Evolutionary conservation across 1,139 yeast species (phyloP), one percentile per base, ranked within the genome.

Genomic region (Yamadazyma membranifaciens): DNA sequence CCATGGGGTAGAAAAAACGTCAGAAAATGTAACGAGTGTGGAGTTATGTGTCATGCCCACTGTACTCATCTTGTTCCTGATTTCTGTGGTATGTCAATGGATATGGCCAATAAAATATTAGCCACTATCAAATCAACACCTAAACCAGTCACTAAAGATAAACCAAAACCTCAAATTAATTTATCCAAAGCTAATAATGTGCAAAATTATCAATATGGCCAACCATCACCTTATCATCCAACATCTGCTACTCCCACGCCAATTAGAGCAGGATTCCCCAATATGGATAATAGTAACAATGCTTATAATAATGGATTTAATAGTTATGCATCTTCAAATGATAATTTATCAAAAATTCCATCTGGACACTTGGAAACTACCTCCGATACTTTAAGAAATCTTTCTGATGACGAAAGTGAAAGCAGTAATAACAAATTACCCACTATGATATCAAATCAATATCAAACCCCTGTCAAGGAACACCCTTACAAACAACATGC

Each of bases 51-150:
- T 56, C 98, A 92, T 60, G 79, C 95, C 5, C 81, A 82, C 39
- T 92, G 98, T 69, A 85, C 94, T 7, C 97, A 89, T 59, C 72
- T 91, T 57, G 98, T 92, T 20, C 98, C 98, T 1, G 97, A 92
- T 59, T 87, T 92, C 62, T 92, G 98, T 69, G 98, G 98, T 44
- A 91, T 92, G 96, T 80, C 96, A 1, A 88, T 92, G 91, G 96
- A 89, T 57, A 87, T 86, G 80, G 98, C 98, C 3, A 89, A 88
- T 55, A 86, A 85, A 59, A 87, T 92, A 47, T 67, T 92, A 45
- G 80, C 81, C 45, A 88, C 96, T 6, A 89, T 92, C 57, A 84
- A 87, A 57, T 80, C 85, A 33, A 84, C 97, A 1, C 83, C 86
- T 56, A 76, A 72, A 44, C 64, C 67, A 17, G 51, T 49, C 14